These are phyloP conservation scores for Pseudozyma sp. DNA, from an alignment of 1,284 basidiomycete genomes.

Conservation along the genomic window DNA sequence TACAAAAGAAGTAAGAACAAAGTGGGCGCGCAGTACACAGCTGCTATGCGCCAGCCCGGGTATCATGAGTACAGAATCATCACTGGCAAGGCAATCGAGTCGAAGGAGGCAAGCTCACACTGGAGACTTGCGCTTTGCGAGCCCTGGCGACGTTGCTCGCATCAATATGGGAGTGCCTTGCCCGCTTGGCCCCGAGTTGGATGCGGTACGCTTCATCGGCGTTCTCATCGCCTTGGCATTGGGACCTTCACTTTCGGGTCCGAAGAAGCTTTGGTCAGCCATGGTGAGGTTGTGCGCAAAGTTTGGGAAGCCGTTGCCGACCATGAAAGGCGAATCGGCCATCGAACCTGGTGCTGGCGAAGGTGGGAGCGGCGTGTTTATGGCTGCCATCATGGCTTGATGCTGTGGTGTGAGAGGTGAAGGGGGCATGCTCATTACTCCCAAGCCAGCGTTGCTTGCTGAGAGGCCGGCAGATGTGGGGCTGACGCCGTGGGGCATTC, in stretches of 20 bases:
- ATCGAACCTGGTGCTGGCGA: conserved; percentile 50
- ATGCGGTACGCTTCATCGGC: conserved; percentile 56
- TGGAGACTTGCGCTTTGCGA: conserved; percentile 48
- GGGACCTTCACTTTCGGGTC: conserved; percentile 37
- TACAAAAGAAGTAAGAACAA: not conserved
- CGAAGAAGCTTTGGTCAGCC: conserved; percentile 36
- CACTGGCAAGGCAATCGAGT: not conserved
- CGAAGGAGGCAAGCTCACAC: conserved; percentile 5
- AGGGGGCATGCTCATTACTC: conserved; percentile 51
- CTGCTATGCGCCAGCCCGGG: conserved; percentile 11
- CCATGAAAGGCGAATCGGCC: conserved; percentile 20
- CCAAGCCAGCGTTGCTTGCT: conserved; percentile 43
- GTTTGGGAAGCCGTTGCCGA: conserved; percentile 30
- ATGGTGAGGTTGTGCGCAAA: conserved; percentile 19
- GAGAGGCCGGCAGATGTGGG: conserved; percentile 44
- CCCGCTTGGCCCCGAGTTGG: conserved; percentile 45
- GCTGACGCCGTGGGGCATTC: conserved; percentile 31
- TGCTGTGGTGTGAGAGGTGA: conserved; percentile 50
- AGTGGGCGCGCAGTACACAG: conserved; percentile 5
- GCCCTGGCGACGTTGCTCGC: conserved; percentile 35
- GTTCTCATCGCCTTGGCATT: conserved; percentile 59
- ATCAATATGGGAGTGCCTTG: conserved; percentile 42
- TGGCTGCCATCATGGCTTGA: conserved; percentile 56
- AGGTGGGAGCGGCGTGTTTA: conserved; percentile 61
- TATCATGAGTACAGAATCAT: conserved; percentile 7